A percentile compares a stretch with the other conserved stretches of the same genome.
phyloP scores from a whole-genome alignment of 148 eudicot species.

The Mesembryanthemum crystallinum region DNA sequence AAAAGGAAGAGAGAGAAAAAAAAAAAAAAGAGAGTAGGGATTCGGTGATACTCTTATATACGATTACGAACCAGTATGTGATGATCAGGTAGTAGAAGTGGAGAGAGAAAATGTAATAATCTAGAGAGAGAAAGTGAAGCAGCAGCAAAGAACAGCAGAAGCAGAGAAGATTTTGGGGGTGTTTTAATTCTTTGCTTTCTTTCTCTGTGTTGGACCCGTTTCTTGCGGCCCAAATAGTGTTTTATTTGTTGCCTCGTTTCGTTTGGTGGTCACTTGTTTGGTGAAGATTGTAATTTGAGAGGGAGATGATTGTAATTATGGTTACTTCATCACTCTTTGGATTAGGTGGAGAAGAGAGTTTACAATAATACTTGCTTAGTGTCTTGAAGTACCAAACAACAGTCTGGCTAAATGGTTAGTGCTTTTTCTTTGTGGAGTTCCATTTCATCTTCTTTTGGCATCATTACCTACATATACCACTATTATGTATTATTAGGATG shows the following conservation, averaged over 20 bases:
- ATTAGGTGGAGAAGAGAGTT: conserved; percentile 15
- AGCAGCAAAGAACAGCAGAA: no score
- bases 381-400: not conserved
- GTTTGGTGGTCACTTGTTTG: no score
- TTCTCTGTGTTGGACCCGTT: conserved; percentile 1
- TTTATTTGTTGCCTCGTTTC: no score
- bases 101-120: no score
- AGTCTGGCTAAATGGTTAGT: not conserved
- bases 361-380: not conserved
- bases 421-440: not conserved
- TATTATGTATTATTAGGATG: no score
- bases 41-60: conserved; percentile 23
- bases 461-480: no score
- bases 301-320: conserved; percentile 8
- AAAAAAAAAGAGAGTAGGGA: conserved; percentile 19
- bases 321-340: conserved; percentile 17
- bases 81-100: conserved; percentile 14
- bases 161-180: not conserved
- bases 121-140: not conserved
- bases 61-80: no score
- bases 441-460: not conserved
- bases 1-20: not conserved
- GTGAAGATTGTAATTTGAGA: not conserved
- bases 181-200: not conserved
- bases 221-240: conserved; percentile 9